Conservation (phyloP, 1,284 basidiomycete species). For the Fomitiporia mediterranea region DNA sequence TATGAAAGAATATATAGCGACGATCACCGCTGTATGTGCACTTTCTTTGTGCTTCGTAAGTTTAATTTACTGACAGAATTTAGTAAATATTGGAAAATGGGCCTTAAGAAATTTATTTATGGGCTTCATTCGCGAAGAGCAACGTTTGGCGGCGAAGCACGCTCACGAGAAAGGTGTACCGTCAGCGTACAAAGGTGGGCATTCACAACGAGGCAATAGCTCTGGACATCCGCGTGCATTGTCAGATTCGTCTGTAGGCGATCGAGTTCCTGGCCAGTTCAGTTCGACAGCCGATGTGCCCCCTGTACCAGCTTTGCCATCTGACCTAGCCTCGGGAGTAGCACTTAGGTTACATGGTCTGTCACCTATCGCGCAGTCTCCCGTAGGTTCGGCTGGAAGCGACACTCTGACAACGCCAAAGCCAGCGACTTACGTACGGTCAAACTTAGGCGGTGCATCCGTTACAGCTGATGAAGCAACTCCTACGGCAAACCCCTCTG, state of each 20-base stretch:
- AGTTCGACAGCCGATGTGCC: neutral
- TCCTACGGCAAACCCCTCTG: conserved; percentile 25
- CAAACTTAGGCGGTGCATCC: conserved; percentile 25
- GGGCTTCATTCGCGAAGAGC: conserved; percentile 64
- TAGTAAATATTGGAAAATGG: conserved; percentile 82
- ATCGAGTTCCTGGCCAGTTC: conserved; percentile 1
- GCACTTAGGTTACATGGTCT: conserved; percentile 21
- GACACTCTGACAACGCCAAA: conserved; percentile 25
- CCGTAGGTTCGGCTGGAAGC: conserved; percentile 19
- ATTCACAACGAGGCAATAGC: neutral
- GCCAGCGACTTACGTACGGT: conserved; percentile 22
- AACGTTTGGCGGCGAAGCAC: conserved; percentile 31
- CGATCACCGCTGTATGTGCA: conserved; percentile 71
- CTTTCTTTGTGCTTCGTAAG: conserved; percentile 21
- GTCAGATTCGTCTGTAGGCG: conserved; percentile 3
- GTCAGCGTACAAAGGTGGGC: conserved; percentile 33
- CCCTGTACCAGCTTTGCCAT: conserved; percentile 4
- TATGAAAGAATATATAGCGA: conserved; percentile 62
- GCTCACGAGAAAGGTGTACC: neutral
- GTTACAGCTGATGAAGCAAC: conserved; percentile 21
- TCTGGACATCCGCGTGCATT: conserved; percentile 9
- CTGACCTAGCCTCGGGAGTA: neutral
- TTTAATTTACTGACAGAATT: conserved; percentile 27
- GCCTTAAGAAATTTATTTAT: conserved; percentile 69
- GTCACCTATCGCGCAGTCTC: conserved; percentile 35